Conservation (phyloP, 495 filamentous ascomycete genomes). For the Penicillium maclennaniae region DNA sequence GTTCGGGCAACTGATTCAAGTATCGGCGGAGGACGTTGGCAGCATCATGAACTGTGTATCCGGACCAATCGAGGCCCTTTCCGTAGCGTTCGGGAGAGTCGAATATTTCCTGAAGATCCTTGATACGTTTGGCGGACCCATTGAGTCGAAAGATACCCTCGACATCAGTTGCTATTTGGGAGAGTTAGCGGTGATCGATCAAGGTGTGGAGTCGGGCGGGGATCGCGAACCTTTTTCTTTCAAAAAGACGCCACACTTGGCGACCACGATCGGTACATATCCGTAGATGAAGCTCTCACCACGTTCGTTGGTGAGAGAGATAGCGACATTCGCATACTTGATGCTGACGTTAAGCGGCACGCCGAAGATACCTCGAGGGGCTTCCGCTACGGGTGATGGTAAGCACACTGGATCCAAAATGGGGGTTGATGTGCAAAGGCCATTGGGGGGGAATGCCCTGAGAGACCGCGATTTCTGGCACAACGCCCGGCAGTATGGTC, state of each 20-base stretch:
- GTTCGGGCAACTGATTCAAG: conserved; percentile 88
- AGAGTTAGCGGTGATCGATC: conserved; percentile 7
- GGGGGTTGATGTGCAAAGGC: neutral
- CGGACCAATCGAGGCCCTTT: conserved; percentile 94
- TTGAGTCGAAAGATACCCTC: conserved; percentile 97
- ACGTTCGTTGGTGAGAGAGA: conserved; percentile 85
- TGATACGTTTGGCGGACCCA: conserved; percentile 96
- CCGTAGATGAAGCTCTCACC: conserved; percentile 97
- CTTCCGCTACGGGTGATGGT: conserved; percentile 15
- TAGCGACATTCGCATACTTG: conserved; percentile 97
- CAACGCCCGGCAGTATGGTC: neutral
- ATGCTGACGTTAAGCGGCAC: conserved; percentile 94
- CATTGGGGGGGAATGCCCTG: neutral
- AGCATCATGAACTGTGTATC: conserved; percentile 98
- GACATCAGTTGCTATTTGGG: conserved; percentile 77
- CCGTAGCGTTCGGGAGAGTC: conserved; percentile 95
- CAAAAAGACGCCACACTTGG: conserved; percentile 95
- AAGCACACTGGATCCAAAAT: neutral
- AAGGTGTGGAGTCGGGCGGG: neutral
- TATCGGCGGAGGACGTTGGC: conserved; percentile 95
- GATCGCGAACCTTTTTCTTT: conserved; percentile 86
- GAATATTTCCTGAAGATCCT: conserved; percentile 87
- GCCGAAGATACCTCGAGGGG: conserved; percentile 74
- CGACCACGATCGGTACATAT: conserved; percentile 97
- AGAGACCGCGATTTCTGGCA: neutral